Percentiles rank a stretch among this genome's conserved stretches.
phyloP scores from a whole-genome alignment of 148 eudicot species.

The Spergularia bocconei region DNA sequence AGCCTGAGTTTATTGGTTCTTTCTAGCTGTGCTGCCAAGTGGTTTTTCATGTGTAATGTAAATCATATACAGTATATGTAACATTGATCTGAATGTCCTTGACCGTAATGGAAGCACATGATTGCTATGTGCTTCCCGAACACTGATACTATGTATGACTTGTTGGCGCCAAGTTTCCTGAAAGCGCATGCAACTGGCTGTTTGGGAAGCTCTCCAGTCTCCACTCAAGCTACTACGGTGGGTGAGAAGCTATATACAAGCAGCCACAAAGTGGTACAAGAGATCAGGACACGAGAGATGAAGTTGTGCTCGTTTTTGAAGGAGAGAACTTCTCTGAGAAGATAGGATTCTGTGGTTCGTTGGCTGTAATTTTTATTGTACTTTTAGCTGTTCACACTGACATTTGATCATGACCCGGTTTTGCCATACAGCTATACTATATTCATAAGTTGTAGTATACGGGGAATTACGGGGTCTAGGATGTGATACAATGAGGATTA shows the following conservation, averaged over 20 bases:
- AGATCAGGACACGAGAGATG: not conserved
- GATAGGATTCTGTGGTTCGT: not conserved
- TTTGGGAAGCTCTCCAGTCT: constrained; percentile 3
- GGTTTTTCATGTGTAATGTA: constrained; percentile 28
- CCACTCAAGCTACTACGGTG: not conserved
- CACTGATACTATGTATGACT: constrained; percentile 6
- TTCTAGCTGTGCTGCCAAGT: constrained; percentile 25
- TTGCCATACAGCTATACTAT: too few species aligned
- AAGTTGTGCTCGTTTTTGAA: constrained; percentile 18
- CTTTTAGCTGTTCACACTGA: too few species aligned
- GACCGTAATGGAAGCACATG: constrained; percentile 25
- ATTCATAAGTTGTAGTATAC: too few species aligned
- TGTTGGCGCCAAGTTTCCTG: constrained; percentile 7
- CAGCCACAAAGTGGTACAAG: not conserved
- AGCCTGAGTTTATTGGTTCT: constrained; percentile 16
- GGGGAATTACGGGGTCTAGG: too few species aligned
- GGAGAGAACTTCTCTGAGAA: not conserved
- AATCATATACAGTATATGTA: constrained; percentile 27
- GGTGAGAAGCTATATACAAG: not conserved
- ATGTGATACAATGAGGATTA: too few species aligned
- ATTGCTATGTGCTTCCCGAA: constrained; percentile 20
- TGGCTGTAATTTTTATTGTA: not conserved
- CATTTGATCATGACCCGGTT: too few species aligned
- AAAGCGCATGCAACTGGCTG: constrained; percentile 10
- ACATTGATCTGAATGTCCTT: constrained; percentile 29